phyloP scores from a whole-genome alignment of 345 rosid species.

The Citrus reticulata region DNA sequence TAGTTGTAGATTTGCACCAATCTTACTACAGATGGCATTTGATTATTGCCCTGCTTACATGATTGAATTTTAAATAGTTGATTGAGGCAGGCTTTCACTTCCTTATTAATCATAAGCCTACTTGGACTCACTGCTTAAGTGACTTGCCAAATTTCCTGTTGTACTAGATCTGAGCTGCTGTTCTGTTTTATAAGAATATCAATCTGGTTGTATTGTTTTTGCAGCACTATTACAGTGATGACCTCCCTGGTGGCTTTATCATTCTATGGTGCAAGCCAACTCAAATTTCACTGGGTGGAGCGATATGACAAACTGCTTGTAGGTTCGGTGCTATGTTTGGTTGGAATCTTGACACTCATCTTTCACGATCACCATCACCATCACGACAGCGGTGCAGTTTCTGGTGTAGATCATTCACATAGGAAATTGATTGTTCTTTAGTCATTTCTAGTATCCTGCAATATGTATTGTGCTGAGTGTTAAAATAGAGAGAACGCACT shows the following conservation, averaged over 20 bases:
- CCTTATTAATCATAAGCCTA: not conserved
- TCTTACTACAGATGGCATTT: not conserved
- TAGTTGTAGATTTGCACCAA: not conserved
- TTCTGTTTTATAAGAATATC: not conserved
- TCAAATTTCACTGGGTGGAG: conserved; percentile 98
- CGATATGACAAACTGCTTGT: conserved; percentile 92
- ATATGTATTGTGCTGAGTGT: not conserved
- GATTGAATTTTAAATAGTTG: not conserved
- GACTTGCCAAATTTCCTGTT: not conserved
- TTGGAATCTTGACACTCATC: conserved; percentile 81
- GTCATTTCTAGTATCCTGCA: conserved; percentile 1
- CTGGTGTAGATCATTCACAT: conserved; percentile 42
- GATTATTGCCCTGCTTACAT: not conserved
- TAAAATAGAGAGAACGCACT: not conserved
- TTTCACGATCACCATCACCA: conserved; percentile 79
- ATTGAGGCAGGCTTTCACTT: not conserved
- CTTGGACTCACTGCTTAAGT: not conserved
- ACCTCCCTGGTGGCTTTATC: conserved; percentile 94
- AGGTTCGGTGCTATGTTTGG: conserved; percentile 91
- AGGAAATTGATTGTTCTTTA: conserved; percentile 63
- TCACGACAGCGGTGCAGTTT: conserved; percentile 24
- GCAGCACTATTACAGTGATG: conserved; percentile 94
- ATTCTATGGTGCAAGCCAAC: conserved; percentile 96
- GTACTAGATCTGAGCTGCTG: not conserved
- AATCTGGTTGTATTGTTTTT: conserved; percentile 14